Evolutionary conservation across 179 eudicot genomes (phyloP).

Genomic region (Beta lomatogona): DNA sequence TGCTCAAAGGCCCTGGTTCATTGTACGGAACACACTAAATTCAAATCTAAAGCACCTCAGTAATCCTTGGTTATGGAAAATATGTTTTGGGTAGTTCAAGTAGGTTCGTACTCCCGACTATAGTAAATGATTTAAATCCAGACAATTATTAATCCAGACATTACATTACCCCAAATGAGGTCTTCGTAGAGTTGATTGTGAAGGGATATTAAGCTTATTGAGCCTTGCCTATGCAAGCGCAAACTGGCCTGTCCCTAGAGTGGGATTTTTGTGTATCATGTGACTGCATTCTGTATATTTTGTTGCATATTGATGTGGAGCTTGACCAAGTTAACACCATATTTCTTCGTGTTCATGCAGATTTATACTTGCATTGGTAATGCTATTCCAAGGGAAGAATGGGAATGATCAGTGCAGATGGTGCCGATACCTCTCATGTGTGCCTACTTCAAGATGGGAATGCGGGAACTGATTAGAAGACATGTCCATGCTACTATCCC

Average conservation of each 20-base stretch:
- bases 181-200: neutral
- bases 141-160: too few relatives aligned
- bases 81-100: too few relatives aligned
- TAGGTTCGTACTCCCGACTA: too few relatives aligned
- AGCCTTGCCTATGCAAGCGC: too few relatives aligned
- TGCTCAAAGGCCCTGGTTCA: too few relatives aligned
- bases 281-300: neutral
- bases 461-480: constrained; percentile 37
- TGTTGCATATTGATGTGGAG: neutral
- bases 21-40: too few relatives aligned
- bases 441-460: constrained; percentile 71
- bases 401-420: constrained; percentile 64
- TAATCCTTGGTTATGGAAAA: too few relatives aligned
- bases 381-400: constrained; percentile 70
- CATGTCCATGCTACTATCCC: neutral
- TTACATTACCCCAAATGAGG: neutral
- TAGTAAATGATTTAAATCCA: too few relatives aligned
- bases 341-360: constrained; percentile 36
- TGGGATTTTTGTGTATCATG: too few relatives aligned
- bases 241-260: neutral
- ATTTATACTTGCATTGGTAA: constrained; percentile 48
- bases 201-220: too few relatives aligned
- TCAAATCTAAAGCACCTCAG: too few relatives aligned
- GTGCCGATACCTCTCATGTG: constrained; percentile 79
- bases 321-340: neutral